Conservation (phyloP, 2,329 filamentous ascomycete genomes). For the Aspergillus japonicus region DNA sequence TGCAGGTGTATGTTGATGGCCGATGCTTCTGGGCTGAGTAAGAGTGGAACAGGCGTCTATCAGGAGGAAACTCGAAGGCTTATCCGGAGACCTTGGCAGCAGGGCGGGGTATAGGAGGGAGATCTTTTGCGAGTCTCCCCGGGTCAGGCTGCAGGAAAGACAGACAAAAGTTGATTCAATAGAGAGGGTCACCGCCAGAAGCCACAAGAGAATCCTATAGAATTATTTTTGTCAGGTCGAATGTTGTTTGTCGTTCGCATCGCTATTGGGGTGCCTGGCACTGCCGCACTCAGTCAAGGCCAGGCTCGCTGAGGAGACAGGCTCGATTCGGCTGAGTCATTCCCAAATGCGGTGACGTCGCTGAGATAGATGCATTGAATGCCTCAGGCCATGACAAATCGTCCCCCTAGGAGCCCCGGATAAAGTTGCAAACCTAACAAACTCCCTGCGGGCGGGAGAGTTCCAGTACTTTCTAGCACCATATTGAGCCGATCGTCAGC, state of each 20-base stretch:
- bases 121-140: background rate
- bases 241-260: background rate
- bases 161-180: background rate
- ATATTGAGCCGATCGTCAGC: conserved; percentile 21
- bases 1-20: background rate
- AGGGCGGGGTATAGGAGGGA: background rate
- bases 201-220: background rate
- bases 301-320: background rate
- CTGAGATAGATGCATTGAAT: background rate
- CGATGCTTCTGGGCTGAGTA: background rate
- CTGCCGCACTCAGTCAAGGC: background rate
- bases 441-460: conserved; percentile 23
- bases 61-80: background rate
- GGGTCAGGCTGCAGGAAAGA: background rate
- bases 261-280: background rate
- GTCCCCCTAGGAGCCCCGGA: too few relatives aligned
- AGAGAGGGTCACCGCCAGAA: background rate
- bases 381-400: too few relatives aligned
- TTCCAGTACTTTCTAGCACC: conserved; percentile 45
- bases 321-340: background rate
- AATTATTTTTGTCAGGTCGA: background rate
- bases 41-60: background rate
- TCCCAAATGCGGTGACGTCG: conserved; percentile 10
- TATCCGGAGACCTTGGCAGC: conserved; percentile 6
- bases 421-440: conserved; percentile 34